Evolutionary conservation across 2,329 filamentous ascomycete genomes (phyloP).

Genomic region (Neofusicoccum parvum): DNA sequence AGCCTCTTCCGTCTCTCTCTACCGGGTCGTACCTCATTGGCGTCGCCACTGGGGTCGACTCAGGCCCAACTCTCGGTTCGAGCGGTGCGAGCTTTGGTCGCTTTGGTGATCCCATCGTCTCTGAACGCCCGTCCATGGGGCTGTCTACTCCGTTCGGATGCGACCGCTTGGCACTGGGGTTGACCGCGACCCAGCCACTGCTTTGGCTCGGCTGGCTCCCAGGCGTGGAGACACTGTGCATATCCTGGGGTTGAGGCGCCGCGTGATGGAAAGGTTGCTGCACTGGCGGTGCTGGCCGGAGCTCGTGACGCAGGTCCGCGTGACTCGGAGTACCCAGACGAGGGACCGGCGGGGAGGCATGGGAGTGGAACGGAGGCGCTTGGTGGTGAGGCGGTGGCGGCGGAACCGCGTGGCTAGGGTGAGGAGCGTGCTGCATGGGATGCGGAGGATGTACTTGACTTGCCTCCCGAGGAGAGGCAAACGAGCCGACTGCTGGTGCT

Average conservation of each 20-base stretch:
- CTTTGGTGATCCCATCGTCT: constrained; percentile 45
- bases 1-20: constrained; percentile 3
- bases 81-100: constrained; percentile 46
- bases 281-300: constrained; percentile 5
- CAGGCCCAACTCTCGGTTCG: constrained; percentile 38
- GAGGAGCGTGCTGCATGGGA: constrained; percentile 16
- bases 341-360: constrained; percentile 2
- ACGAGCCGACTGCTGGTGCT: background rate
- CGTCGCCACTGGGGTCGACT: constrained; percentile 2
- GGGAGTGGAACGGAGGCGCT: background rate
- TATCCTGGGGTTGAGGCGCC: background rate
- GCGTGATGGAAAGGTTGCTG: background rate
- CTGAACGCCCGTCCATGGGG: constrained; percentile 33
- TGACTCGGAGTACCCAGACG: constrained; percentile 6
- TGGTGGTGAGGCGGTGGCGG: constrained; percentile 6
- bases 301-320: constrained; percentile 9
- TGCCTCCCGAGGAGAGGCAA: background rate
- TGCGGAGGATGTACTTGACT: background rate
- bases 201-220: constrained; percentile 1
- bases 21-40: constrained; percentile 12
- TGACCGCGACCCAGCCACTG: constrained; percentile 49
- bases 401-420: background rate
- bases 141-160: constrained; percentile 39
- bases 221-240: background rate
- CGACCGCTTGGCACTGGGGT: constrained; percentile 44